Conservation (phyloP, 2,329 filamentous ascomycete genomes). For the Hortaea werneckii region DNA sequence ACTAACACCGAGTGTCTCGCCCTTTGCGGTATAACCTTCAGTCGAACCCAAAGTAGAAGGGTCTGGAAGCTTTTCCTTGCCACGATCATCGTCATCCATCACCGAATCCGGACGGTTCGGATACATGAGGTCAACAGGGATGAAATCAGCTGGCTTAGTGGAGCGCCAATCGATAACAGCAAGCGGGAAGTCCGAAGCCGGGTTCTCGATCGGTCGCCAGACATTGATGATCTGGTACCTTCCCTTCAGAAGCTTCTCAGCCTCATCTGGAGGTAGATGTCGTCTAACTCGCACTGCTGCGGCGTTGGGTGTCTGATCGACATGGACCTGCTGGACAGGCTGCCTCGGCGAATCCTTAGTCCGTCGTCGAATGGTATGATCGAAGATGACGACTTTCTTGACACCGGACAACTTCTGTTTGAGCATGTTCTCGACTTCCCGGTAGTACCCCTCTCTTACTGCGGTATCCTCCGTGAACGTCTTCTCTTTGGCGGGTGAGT, state of each 20-base stretch:
- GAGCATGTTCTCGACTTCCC: constrained; percentile 50
- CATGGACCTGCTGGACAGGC: constrained; percentile 60
- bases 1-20: constrained; percentile 53
- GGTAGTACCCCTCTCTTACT: constrained; percentile 50
- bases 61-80: constrained; percentile 48
- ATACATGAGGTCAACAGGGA: constrained; percentile 54
- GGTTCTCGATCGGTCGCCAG: constrained; percentile 55
- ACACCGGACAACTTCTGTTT: constrained; percentile 44
- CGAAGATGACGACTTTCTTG: constrained; percentile 57
- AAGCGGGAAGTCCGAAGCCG: constrained; percentile 57
- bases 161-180: constrained; percentile 57
- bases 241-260: constrained; percentile 45
- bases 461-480: constrained; percentile 46
- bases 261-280: constrained; percentile 47
- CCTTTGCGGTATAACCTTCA: constrained; percentile 52
- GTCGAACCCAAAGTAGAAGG: constrained; percentile 37
- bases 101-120: constrained; percentile 36
- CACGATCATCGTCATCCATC: constrained; percentile 43
- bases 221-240: constrained; percentile 62
- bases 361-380: constrained; percentile 57
- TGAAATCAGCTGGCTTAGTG: constrained; percentile 47
- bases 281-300: constrained; percentile 52
- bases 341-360: constrained; percentile 46
- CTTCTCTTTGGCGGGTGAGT: constrained; percentile 43
- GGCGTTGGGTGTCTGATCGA: constrained; percentile 58